Conservation (phyloP, 768 basidiomycete species). For the Leccinum obscurum region DNA sequence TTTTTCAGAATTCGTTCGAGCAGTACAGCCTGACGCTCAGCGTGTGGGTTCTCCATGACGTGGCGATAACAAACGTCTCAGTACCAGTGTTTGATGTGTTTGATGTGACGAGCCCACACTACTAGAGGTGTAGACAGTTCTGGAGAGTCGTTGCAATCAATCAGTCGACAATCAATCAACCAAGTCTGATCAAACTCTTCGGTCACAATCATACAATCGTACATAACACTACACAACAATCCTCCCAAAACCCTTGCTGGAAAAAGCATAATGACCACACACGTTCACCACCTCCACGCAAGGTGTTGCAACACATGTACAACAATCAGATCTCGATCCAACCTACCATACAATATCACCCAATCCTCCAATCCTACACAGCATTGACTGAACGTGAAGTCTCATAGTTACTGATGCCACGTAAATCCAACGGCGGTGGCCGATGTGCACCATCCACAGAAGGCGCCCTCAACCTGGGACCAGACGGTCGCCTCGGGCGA, state of each 20-base stretch:
- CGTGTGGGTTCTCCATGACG: constrained; percentile 89
- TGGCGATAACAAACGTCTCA: not conserved
- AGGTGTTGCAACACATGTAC: constrained; percentile 17
- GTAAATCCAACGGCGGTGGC: constrained; percentile 21
- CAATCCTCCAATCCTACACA: not conserved
- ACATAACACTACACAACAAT: not conserved
- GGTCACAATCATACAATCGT: not conserved
- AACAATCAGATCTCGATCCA: constrained; percentile 1
- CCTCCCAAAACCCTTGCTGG: constrained; percentile 23
- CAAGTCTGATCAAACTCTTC: not conserved
- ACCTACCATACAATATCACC: not conserved
- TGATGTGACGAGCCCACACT: not conserved
- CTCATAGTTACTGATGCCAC: constrained; percentile 15
- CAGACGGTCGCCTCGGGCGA: constrained; percentile 34
- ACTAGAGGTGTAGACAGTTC: not conserved
- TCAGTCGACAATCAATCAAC: constrained; percentile 3
- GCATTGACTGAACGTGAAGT: not conserved
- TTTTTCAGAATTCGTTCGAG: constrained; percentile 91
- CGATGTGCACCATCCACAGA: constrained; percentile 24
- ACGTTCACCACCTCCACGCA: constrained; percentile 2
- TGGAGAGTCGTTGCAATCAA: not conserved
- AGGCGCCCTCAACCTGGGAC: constrained; percentile 26
- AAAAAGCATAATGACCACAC: not conserved
- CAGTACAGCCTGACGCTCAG: constrained; percentile 87
- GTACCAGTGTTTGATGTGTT: not conserved